Conservation (phyloP, 2,329 filamentous ascomycete species). For the Ascochyta viciae-villosae region DNA sequence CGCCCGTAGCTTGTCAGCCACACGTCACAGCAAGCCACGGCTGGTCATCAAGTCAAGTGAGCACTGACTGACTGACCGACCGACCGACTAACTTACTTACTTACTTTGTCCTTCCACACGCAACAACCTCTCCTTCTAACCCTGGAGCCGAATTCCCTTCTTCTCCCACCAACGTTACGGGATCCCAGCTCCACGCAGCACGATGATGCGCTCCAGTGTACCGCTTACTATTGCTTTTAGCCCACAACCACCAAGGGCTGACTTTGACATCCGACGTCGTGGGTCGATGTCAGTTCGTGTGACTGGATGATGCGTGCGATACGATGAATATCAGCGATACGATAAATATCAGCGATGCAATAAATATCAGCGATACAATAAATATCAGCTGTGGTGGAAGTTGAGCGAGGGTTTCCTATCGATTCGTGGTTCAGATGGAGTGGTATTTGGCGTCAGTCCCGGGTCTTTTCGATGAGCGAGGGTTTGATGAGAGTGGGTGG, state of each 20-base stretch:
- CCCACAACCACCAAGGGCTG: not conserved
- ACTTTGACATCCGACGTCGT: not conserved
- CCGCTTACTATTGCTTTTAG: not conserved
- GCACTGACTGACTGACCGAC: not conserved
- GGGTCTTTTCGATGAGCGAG: no score
- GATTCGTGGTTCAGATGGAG: not conserved
- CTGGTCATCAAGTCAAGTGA: not conserved
- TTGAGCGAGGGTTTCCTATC: not conserved
- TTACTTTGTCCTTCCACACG: conserved; percentile 1
- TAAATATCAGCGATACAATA: not conserved
- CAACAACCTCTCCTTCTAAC: no score
- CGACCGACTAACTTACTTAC: no score
- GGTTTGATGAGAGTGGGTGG: no score
- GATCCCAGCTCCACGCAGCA: not conserved
- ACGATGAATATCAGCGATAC: not conserved
- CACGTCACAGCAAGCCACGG: not conserved
- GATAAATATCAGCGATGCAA: no score
- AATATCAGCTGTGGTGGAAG: not conserved
- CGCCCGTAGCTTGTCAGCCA: not conserved
- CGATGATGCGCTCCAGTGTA: not conserved
- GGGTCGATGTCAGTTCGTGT: not conserved
- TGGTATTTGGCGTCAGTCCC: not conserved
- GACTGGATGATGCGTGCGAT: not conserved
- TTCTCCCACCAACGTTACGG: not conserved
- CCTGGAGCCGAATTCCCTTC: not conserved